Evolutionary conservation across 75 land plant species (phyloP).

Genomic region (Cunninghamia lanceolata): DNA sequence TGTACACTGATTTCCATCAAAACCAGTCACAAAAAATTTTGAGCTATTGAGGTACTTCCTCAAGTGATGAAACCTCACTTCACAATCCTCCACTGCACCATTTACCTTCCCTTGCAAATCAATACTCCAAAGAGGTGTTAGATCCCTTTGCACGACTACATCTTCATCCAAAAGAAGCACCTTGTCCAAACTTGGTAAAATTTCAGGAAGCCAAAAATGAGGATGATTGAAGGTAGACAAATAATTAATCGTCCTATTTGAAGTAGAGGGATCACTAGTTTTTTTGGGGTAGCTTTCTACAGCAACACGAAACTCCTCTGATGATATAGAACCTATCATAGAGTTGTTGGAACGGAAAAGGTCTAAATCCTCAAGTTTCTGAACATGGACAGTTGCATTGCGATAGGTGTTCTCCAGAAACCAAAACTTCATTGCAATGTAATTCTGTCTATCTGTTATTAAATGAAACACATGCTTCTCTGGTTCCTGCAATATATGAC

Average conservation of each 20-base stretch:
- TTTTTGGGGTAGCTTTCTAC: constrained; percentile 4
- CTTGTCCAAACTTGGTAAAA: constrained; percentile 56
- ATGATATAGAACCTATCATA: constrained; percentile 14
- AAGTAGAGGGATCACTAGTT: background rate
- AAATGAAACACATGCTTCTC: constrained; percentile 65
- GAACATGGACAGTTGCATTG: constrained; percentile 46
- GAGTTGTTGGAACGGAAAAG: constrained; percentile 2
- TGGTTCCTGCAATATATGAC: constrained; percentile 49
- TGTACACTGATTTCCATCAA: constrained; percentile 42
- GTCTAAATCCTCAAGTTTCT: constrained; percentile 49
- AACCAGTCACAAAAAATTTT: constrained; percentile 12
- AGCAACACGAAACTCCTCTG: constrained; percentile 65
- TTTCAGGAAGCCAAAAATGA: constrained; percentile 64
- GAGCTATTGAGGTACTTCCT: constrained; percentile 38
- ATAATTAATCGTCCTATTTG: constrained; percentile 59
- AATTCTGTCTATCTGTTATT: constrained; percentile 62
- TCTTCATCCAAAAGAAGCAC: constrained; percentile 78
- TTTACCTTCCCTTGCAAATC: constrained; percentile 70
- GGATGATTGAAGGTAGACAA: constrained; percentile 78
- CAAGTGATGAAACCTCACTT: constrained; percentile 54
- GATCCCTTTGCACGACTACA: constrained; percentile 61
- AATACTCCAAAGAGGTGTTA: constrained; percentile 65
- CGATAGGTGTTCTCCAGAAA: constrained; percentile 38
- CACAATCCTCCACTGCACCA: constrained; percentile 62
- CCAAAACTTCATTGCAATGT: constrained; percentile 70